Percentiles rank a stretch among this genome's conserved stretches.
Evolutionary conservation across 2,329 filamentous ascomycete species (phyloP).

Genomic region (Phyllosticta capitalensis): DNA sequence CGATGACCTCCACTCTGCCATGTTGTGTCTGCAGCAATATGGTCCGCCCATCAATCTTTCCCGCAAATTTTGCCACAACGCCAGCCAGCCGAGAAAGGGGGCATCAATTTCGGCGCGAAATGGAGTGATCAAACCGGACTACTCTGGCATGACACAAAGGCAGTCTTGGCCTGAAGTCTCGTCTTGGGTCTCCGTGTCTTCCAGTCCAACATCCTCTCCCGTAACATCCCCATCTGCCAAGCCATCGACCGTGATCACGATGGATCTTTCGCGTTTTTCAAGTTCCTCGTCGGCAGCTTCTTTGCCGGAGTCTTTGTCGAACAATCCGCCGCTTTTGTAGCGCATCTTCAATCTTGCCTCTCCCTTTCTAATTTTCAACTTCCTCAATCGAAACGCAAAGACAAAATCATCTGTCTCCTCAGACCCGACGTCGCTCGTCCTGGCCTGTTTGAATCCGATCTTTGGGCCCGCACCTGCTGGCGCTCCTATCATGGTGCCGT

Average conservation of each 20-base stretch:
- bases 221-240: neutral
- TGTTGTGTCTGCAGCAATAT: too few species aligned
- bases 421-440: neutral
- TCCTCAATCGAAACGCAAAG: constrained; percentile 1
- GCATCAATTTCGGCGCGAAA: neutral
- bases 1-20: too few species aligned
- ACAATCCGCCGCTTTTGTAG: neutral
- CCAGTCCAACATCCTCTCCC: neutral
- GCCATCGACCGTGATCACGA: neutral
- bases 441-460: neutral
- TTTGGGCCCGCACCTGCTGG: neutral
- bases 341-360: neutral
- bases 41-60: too few species aligned
- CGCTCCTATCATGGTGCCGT: neutral
- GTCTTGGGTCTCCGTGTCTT: neutral
- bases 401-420: constrained; percentile 6
- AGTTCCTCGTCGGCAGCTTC: neutral
- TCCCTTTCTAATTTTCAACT: neutral
- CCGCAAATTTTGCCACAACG: too few species aligned
- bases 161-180: neutral
- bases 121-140: neutral
- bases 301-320: neutral
- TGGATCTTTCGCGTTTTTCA: neutral
- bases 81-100: too few species aligned
- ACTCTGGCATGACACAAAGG: neutral